Conservation (phyloP, 2,329 filamentous ascomycete species). For the Diaporthe caulivora region DNA sequence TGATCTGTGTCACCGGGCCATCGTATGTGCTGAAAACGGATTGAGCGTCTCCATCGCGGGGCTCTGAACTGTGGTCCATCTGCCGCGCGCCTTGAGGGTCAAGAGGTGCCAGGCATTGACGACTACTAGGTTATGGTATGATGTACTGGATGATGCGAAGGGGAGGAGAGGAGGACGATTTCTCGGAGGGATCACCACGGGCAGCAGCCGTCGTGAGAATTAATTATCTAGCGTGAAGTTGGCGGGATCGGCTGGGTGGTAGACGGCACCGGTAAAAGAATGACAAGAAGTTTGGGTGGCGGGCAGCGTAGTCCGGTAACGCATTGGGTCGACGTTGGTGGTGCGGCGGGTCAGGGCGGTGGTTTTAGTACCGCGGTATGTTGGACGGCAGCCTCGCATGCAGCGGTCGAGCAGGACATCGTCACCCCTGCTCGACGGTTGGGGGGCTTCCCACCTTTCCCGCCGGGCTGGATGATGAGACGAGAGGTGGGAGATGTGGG, state of each 20-base stretch:
- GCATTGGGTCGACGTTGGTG: background rate
- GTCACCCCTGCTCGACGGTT: conserved; percentile 21
- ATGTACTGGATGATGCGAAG: background rate
- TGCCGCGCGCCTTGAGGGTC: conserved; percentile 28
- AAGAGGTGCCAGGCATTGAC: conserved; percentile 31
- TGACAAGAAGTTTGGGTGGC: conserved; percentile 17
- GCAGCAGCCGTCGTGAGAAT: background rate
- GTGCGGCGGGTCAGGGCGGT: conserved; percentile 24
- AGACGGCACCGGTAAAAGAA: conserved; percentile 23
- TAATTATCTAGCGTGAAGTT: background rate
- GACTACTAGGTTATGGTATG: conserved; percentile 8
- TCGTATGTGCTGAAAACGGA: conserved; percentile 26
- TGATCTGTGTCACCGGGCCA: conserved; percentile 28
- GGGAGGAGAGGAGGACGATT: background rate
- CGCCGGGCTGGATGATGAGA: background rate
- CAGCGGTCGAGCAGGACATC: conserved; percentile 13
- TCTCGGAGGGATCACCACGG: background rate
- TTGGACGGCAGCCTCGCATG: conserved; percentile 17
- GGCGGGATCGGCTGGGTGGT: background rate
- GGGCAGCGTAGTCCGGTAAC: background rate
- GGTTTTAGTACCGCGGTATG: conserved; percentile 11
- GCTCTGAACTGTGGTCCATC: conserved; percentile 34
- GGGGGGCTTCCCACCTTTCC: background rate
- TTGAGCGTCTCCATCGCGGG: conserved; percentile 29
- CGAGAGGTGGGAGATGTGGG: background rate